Percentiles rank a stretch among this genome's conserved stretches.
phyloP scores from a whole-genome alignment of 352 stramenopile genomes.

The Globisporangium mamillatum region DNA sequence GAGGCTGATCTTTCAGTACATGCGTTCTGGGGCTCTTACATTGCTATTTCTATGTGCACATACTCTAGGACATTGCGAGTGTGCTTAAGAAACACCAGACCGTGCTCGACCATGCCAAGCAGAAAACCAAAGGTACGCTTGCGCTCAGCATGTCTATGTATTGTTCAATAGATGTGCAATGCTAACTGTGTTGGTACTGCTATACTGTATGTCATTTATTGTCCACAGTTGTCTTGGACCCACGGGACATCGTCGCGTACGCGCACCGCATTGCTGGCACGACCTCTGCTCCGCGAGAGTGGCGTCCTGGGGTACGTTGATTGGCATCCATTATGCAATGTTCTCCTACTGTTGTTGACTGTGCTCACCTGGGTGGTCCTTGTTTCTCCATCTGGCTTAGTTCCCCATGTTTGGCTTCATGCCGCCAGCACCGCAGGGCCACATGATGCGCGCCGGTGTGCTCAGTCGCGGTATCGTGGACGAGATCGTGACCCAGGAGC shows the following conservation, averaged over 20 bases:
- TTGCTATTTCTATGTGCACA: not conserved
- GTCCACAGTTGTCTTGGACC: constrained; percentile 55
- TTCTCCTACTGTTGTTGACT: not conserved
- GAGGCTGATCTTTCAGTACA: not conserved
- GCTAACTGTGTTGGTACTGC: not conserved
- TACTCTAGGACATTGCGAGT: constrained; percentile 41
- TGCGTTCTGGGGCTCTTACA: not conserved
- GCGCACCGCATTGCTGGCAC: constrained; percentile 78
- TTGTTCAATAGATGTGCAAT: not conserved
- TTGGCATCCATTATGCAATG: not conserved
- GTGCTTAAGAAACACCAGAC: constrained; percentile 69
- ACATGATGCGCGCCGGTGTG: constrained; percentile 85
- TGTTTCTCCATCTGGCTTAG: constrained; percentile 24
- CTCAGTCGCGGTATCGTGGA: constrained; percentile 78
- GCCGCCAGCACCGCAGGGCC: constrained; percentile 74
- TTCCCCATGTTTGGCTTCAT: constrained; percentile 88
- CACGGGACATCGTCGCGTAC: constrained; percentile 72
- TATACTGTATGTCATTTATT: constrained; percentile 1
- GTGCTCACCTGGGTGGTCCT: not conserved
- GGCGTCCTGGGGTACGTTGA: constrained; percentile 66
- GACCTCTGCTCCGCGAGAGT: constrained; percentile 69
- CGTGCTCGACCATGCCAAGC: constrained; percentile 55
- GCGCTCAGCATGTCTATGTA: not conserved
- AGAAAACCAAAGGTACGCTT: constrained; percentile 45
- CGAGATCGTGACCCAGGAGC: constrained; percentile 72